Evolutionary conservation across 352 stramenopile species (phyloP), one percentile per base, ranked within the genome.

Genomic region (Phytophthora cajani): DNA sequence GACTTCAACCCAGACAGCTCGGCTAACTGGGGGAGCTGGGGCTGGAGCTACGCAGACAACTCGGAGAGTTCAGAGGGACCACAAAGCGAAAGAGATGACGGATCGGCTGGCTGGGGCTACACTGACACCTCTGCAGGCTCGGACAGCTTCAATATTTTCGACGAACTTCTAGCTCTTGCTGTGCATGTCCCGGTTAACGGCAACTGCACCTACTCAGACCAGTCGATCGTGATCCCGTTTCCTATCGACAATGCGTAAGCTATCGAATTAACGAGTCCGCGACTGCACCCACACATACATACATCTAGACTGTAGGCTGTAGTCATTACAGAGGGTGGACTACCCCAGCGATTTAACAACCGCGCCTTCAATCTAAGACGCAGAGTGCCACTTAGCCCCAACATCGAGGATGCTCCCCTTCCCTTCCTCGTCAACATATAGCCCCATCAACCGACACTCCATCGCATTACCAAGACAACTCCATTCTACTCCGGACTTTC

Each of bases 161-260:
- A 64, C 30, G 25, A 12, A 14, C 57, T 63, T 42, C 38, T 32
- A 27, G 50, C 52, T 27, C 10, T 64, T 10, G 55, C 50, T 42
- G 56, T 36, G 44, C 33, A 21, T 11, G 17, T 19, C 5, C 42
- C 42, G 42, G 16, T 49, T 17, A 21, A 23, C 16, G 38, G 38
- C 38, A 46, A n/a, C n/a, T 46, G 38, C 38, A 46, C 11, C 38
- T n/a, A 46, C 16, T 1, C 38, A 17, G 38, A 46, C 4, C 38
- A 46, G 38, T 10, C 42, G 42, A 49, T 49, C 17, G 3, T 49
- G 17, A 9, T 49, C 42, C 42, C 42, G 16, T 49, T 12, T 49
- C 42, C 42, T 23, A 49, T 49, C 17, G 42, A 19, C 42, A 49
- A 17, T 49, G 14, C 42, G 14, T 46, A 49, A 44, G 23, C 23